A percentile compares a stretch with the other conserved stretches of the same genome.
Conservation (phyloP, 352 stramenopile genomes). For the Pythium sukuiense region DNA sequence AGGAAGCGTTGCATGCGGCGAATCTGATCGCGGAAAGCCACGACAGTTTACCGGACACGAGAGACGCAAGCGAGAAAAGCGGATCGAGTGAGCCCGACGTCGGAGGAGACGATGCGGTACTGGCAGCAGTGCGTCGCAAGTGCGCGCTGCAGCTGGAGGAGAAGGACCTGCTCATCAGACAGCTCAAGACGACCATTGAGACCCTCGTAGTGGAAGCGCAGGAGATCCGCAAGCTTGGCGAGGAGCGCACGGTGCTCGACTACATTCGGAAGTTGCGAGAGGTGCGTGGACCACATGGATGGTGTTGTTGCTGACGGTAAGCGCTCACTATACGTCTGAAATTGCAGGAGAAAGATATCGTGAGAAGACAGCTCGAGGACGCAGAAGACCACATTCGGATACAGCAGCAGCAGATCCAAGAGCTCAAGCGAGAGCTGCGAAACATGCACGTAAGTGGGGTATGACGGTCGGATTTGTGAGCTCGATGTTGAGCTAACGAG, state of each 20-base stretch:
- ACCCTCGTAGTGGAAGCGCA: constrained; percentile 68
- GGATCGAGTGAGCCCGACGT: background rate
- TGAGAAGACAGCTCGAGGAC: constrained; percentile 72
- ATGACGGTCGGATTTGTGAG: constrained; percentile 5
- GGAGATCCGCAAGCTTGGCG: constrained; percentile 75
- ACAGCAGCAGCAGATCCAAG: constrained; percentile 74
- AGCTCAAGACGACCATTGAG: constrained; percentile 83
- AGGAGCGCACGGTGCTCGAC: constrained; percentile 78
- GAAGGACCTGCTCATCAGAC: constrained; percentile 76
- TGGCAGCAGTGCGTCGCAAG: constrained; percentile 21
- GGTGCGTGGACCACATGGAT: constrained; percentile 24
- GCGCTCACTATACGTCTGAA: background rate
- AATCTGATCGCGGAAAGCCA: background rate
- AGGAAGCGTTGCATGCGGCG: constrained; percentile 17
- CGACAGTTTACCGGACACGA: background rate
- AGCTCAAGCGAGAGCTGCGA: constrained; percentile 75
- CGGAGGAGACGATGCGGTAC: background rate
- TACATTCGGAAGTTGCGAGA: constrained; percentile 84
- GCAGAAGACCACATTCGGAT: constrained; percentile 74
- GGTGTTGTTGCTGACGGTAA: background rate
- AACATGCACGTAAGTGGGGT: constrained; percentile 33
- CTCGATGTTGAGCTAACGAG: background rate
- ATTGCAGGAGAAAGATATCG: constrained; percentile 55
- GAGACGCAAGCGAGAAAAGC: background rate
- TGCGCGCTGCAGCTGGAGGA: constrained; percentile 71